phyloP scores from a whole-genome alignment of 2,329 filamentous ascomycete species.

The Aureobasidium sp. region DNA sequence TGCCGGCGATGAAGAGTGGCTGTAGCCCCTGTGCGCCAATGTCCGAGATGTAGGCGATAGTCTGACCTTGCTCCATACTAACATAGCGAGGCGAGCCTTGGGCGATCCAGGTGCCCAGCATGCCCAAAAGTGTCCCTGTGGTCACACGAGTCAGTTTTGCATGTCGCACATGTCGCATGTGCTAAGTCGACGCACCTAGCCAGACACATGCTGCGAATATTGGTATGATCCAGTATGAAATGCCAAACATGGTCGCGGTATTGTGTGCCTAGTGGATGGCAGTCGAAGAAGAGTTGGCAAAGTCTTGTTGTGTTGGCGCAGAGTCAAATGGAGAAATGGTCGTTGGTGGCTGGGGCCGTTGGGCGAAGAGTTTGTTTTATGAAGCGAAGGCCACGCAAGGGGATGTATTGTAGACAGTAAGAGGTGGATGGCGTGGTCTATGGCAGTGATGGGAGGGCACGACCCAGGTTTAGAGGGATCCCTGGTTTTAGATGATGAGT shows the following conservation, averaged over 20 bases:
- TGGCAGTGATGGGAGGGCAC: conserved; percentile 1
- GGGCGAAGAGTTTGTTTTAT: not conserved
- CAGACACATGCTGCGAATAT: conserved; percentile 58
- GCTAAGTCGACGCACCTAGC: conserved; percentile 38
- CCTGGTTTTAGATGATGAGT: not conserved
- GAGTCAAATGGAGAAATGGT: not conserved
- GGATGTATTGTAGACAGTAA: not conserved
- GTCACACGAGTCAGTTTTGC: not conserved
- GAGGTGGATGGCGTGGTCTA: not conserved
- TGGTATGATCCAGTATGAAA: conserved; percentile 58
- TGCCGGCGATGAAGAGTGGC: conserved; percentile 71
- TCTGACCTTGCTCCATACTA: conserved; percentile 53
- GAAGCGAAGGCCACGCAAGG: not conserved
- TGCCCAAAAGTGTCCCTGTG: conserved; percentile 57
- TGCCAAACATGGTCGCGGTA: conserved; percentile 30
- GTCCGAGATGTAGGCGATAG: conserved; percentile 52
- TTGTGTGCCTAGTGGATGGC: not conserved
- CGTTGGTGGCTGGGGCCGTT: conserved; percentile 9
- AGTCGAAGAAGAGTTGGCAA: not conserved
- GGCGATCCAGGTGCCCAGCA: conserved; percentile 64
- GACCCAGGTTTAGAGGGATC: not conserved
- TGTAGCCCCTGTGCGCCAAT: conserved; percentile 58
- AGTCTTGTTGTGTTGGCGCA: not conserved
- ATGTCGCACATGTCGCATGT: not conserved
- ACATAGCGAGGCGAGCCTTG: conserved; percentile 51